Conservation (phyloP, 1,284 basidiomycete genomes). For the Abortiporus biennis region DNA sequence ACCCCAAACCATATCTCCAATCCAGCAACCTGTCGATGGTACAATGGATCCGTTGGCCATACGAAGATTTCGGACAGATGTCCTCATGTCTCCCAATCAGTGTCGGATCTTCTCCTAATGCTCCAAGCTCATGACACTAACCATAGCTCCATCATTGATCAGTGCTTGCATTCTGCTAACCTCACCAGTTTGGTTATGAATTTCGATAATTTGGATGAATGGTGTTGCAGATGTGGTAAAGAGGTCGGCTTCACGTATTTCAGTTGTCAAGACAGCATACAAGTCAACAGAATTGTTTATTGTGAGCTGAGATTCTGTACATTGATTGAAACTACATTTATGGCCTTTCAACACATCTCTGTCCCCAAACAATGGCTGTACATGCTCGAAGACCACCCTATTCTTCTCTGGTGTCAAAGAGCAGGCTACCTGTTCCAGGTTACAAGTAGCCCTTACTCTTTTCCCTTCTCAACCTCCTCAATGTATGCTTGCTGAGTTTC, state of each 20-base stretch:
- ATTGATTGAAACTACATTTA: background rate
- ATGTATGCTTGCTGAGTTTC: background rate
- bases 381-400: constrained; percentile 2
- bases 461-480: no score
- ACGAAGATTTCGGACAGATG: constrained; percentile 14
- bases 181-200: constrained; percentile 7
- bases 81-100: constrained; percentile 10
- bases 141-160: constrained; percentile 27
- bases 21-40: constrained; percentile 19
- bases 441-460: constrained; percentile 7
- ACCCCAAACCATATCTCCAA: constrained; percentile 16
- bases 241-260: background rate
- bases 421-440: background rate
- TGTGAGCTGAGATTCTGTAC: background rate
- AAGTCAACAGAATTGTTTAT: constrained; percentile 2
- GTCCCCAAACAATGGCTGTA: constrained; percentile 1
- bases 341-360: background rate
- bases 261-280: constrained; percentile 4
- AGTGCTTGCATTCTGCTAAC: constrained; percentile 9
- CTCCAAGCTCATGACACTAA: constrained; percentile 17
- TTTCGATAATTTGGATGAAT: background rate
- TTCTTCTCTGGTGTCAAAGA: background rate
- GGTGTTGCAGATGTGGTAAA: background rate
- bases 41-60: constrained; percentile 26
- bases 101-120: constrained; percentile 15